These are phyloP conservation scores for Leishmania turanica DNA, from an alignment of 208 protist genomes.

Conservation along the genomic window DNA sequence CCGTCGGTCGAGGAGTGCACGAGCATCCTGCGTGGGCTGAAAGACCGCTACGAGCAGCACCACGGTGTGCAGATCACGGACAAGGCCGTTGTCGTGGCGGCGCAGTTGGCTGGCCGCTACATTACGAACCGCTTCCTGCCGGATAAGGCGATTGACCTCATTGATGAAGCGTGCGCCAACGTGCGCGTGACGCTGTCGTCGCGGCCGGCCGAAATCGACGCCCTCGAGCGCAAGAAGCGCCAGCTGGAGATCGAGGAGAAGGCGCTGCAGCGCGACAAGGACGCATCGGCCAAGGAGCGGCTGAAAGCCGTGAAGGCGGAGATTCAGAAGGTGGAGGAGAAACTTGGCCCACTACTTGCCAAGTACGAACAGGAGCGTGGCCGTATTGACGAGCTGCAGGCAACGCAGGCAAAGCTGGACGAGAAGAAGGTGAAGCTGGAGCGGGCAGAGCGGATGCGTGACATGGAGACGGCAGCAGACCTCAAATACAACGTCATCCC, in stretches of 20 bases:
- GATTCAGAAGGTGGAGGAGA: conserved; percentile 75
- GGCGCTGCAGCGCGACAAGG: conserved; percentile 94
- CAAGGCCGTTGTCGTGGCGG: conserved; percentile 91
- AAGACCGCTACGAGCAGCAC: conserved; percentile 94
- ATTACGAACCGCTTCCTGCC: conserved; percentile 98
- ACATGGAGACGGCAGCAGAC: conserved; percentile 94
- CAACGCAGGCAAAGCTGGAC: conserved; percentile 90
- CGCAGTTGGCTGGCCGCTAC: conserved; percentile 95
- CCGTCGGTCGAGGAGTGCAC: conserved; percentile 98
- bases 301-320: conserved; percentile 76
- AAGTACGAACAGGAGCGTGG: conserved; percentile 87
- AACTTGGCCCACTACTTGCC: conserved; percentile 77
- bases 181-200: conserved; percentile 94
- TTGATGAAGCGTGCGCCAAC: conserved; percentile 97
- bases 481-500: conserved; percentile 97
- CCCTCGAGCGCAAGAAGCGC: conserved; percentile 83
- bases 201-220: conserved; percentile 96
- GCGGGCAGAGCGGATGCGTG: conserved; percentile 85
- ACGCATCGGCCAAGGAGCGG: conserved; percentile 60
- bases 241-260: conserved; percentile 92
- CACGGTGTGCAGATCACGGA: conserved; percentile 94
- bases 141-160: conserved; percentile 99
- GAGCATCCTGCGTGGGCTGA: conserved; percentile 97
- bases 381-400: conserved; percentile 87
- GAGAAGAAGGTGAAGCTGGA: conserved; percentile 90